Conservation (phyloP, 495 filamentous ascomycete species). For the Talaromyces nanjingensis region DNA sequence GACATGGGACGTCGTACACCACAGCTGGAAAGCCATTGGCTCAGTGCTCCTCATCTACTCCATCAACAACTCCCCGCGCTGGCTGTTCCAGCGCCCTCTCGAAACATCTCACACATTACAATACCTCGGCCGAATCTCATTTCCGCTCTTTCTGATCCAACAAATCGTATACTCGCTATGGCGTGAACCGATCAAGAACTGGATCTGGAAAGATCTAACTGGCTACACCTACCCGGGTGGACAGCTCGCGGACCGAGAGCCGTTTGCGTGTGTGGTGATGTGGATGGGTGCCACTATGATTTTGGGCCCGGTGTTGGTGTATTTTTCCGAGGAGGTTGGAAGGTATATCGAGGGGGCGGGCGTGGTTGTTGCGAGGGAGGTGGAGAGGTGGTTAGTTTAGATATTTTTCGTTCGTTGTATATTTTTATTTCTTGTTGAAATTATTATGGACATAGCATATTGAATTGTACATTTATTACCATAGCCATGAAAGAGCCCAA, state of each 20-base stretch:
- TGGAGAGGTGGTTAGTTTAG: conserved; percentile 15
- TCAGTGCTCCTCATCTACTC: conserved; percentile 15
- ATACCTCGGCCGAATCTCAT: conserved; percentile 41
- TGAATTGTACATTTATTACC: not conserved
- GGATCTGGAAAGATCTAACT: conserved; percentile 29
- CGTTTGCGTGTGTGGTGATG: conserved; percentile 28
- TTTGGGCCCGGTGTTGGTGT: conserved; percentile 30
- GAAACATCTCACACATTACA: conserved; percentile 27
- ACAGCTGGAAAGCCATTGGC: conserved; percentile 17
- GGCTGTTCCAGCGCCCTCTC: conserved; percentile 14
- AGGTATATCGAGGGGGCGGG: conserved; percentile 33
- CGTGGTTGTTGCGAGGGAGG: conserved; percentile 15
- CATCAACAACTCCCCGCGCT: conserved; percentile 7
- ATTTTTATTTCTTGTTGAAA: conserved; percentile 8
- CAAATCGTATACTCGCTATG: not conserved
- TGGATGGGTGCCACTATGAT: conserved; percentile 31
- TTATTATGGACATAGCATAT: not conserved
- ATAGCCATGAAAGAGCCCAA: not conserved
- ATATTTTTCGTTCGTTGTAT: not conserved
- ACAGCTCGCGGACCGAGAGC: conserved; percentile 26
- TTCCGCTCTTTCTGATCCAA: conserved; percentile 32
- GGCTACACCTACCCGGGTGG: conserved; percentile 21
- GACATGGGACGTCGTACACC: conserved; percentile 16
- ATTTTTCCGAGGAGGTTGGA: conserved; percentile 39
- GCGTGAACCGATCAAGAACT: conserved; percentile 20